These are phyloP conservation scores for Leccinellum albellum DNA, from an alignment of 768 basidiomycete species.

Conservation along the genomic window DNA sequence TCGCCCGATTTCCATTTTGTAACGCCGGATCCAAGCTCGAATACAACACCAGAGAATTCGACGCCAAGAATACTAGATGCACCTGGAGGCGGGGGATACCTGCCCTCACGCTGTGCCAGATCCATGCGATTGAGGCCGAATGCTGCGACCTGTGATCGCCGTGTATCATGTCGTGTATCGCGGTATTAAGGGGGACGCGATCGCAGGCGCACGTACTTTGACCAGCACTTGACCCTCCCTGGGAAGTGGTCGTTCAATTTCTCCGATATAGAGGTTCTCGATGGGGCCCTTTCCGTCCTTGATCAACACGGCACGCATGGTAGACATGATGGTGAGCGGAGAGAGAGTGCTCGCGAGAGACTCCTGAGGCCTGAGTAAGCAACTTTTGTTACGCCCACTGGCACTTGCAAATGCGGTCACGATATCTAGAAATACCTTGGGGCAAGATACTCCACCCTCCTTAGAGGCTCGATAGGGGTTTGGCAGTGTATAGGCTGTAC, in stretches of 20 bases:
- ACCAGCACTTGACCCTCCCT: constrained; percentile 66
- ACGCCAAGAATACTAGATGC: constrained; percentile 76
- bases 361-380: not conserved
- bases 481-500: not conserved
- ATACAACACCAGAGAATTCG: constrained; percentile 75
- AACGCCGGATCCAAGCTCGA: constrained; percentile 48
- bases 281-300: constrained; percentile 71
- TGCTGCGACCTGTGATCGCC: constrained; percentile 54
- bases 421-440: not conserved
- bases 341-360: not conserved
- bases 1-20: constrained; percentile 58
- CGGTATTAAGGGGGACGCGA: not conserved
- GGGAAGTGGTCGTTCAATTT: constrained; percentile 59
- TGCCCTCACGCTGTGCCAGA: constrained; percentile 62
- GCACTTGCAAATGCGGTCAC: not conserved
- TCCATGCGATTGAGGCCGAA: constrained; percentile 94
- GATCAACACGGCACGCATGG: constrained; percentile 78
- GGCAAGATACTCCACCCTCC: not conserved
- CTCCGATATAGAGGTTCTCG: constrained; percentile 77
- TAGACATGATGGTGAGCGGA: constrained; percentile 16
- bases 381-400: not conserved
- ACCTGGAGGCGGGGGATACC: constrained; percentile 77
- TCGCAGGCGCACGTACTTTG: constrained; percentile 47
- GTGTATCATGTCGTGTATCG: not conserved
- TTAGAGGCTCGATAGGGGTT: not conserved